Conservation (phyloP, 139 green algal species). For the Closterium sp. region DNA sequence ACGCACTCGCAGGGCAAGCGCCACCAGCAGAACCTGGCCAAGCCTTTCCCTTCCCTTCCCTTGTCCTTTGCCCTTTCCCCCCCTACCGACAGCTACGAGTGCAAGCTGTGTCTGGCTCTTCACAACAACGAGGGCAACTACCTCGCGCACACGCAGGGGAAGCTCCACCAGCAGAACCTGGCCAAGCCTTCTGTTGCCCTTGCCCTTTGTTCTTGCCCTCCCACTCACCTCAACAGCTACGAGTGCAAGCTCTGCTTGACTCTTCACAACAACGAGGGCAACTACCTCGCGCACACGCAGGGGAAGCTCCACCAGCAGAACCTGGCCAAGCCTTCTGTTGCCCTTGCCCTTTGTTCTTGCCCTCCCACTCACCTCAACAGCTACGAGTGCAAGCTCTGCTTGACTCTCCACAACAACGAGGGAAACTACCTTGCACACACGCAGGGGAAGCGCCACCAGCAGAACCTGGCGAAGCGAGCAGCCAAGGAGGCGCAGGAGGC, state of each 20-base stretch:
- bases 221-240: slow-evolving; percentile 62
- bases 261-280: slow-evolving; percentile 97
- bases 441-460: slow-evolving; percentile 94
- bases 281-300: slow-evolving; percentile 99
- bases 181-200: slow-evolving; percentile 72
- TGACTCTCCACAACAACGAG: slow-evolving; percentile 98
- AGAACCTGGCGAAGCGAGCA: slow-evolving; percentile 97
- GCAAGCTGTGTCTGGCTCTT: too few species aligned
- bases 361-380: slow-evolving; percentile 44
- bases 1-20: slow-evolving; percentile 94
- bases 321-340: slow-evolving; percentile 75
- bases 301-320: slow-evolving; percentile 95
- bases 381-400: slow-evolving; percentile 96
- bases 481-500: slow-evolving; percentile 86
- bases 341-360: neutral
- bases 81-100: slow-evolving; percentile 71
- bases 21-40: slow-evolving; percentile 98
- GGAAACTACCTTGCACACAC: slow-evolving; percentile 99
- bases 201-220: neutral
- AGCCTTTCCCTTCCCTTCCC: slow-evolving; percentile 53
- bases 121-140: too few species aligned
- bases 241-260: slow-evolving; percentile 98
- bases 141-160: slow-evolving; percentile 96
- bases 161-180: slow-evolving; percentile 96
- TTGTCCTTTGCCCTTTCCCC: neutral